phyloP scores from a whole-genome alignment of 768 basidiomycete genomes.

The Kwoniella dejecticola region DNA sequence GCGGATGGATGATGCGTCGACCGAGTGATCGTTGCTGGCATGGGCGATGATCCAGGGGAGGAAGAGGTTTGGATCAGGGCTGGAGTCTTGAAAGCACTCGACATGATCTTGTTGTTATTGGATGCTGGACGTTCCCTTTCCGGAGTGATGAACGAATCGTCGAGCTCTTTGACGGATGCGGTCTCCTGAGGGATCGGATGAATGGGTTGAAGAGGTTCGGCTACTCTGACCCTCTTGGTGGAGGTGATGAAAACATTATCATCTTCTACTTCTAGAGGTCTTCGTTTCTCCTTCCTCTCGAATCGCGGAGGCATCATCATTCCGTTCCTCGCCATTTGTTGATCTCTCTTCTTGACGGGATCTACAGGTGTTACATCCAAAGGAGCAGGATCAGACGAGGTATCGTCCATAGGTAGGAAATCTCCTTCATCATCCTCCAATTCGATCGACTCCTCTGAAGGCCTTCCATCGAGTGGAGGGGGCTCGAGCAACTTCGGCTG shows the following conservation, averaged over 20 bases:
- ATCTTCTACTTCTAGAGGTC: constrained; percentile 30
- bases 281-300: constrained; percentile 27
- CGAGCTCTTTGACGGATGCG: constrained; percentile 14
- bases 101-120: constrained; percentile 25
- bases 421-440: constrained; percentile 40
- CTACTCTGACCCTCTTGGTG: constrained; percentile 38
- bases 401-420: constrained; percentile 32
- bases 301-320: constrained; percentile 41
- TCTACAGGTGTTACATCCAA: constrained; percentile 8
- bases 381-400: constrained; percentile 14
- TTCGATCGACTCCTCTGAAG: constrained; percentile 1
- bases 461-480: constrained; percentile 11
- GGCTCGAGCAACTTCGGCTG: constrained; percentile 1
- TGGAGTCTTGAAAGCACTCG: constrained; percentile 46
- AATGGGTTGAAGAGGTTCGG: constrained; percentile 39
- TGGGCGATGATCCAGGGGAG: constrained; percentile 48
- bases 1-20: constrained; percentile 38
- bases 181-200: constrained; percentile 31
- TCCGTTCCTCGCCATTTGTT: constrained; percentile 11
- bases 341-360: constrained; percentile 16
- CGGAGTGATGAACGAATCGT: constrained; percentile 45
- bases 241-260: constrained; percentile 41
- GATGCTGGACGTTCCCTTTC: constrained; percentile 33
- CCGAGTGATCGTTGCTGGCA: constrained; percentile 45
- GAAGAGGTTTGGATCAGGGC: constrained; percentile 46